Conservation (phyloP, 2,329 filamentous ascomycete genomes). For the Nemania abortiva region DNA sequence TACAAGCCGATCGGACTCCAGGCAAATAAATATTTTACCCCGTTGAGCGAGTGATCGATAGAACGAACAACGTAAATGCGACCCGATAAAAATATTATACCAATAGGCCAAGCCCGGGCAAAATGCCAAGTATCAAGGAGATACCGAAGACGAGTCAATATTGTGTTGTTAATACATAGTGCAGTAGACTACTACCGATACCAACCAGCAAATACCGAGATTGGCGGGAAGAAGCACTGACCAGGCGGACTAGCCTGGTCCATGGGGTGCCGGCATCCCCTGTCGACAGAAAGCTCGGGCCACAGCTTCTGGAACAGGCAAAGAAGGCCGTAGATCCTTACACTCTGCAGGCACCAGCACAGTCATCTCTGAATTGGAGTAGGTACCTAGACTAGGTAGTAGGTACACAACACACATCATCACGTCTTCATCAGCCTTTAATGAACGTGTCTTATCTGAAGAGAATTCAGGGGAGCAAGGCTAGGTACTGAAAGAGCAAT, state of each 20-base stretch:
- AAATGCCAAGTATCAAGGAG: neutral
- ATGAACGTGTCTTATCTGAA: neutral
- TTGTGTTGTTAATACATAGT: neutral
- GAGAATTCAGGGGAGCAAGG: neutral
- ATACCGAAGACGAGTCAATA: neutral
- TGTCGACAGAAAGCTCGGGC: conserved; percentile 37
- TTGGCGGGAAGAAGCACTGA: conserved; percentile 23
- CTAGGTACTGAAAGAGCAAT: neutral
- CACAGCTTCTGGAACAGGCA: conserved; percentile 46
- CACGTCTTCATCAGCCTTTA: conserved; percentile 11
- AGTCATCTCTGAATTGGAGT: conserved; percentile 27
- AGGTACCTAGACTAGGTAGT: too few species aligned
- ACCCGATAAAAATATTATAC: neutral
- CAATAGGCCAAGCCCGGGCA: neutral
- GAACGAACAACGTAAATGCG: neutral
- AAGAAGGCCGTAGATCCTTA: conserved; percentile 39
- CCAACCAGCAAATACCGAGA: neutral
- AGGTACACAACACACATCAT: neutral
- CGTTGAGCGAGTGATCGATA: neutral
- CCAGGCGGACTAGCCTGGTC: conserved; percentile 34
- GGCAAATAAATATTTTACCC: neutral
- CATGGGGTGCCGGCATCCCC: conserved; percentile 25
- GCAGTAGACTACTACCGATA: too few species aligned
- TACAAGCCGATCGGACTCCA: conserved; percentile 1
- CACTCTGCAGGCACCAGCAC: conserved; percentile 32